Evolutionary conservation across 1,284 basidiomycete genomes (phyloP).

Genomic region (Trichosporon ovoides): DNA sequence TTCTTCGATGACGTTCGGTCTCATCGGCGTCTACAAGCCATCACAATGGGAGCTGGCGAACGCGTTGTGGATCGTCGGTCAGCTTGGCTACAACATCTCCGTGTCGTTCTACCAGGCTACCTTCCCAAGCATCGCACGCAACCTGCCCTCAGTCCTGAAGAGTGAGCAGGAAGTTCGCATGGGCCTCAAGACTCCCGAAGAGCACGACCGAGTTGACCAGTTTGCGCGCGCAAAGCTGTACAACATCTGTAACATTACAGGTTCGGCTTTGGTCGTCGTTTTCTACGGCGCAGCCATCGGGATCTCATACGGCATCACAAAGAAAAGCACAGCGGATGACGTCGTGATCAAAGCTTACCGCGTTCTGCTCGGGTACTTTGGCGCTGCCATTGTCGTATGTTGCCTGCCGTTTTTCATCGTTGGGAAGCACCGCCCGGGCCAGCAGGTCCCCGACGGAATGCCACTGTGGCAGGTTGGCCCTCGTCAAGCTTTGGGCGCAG

Average conservation of each 20-base stretch:
- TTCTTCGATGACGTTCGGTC: conserved; percentile 7
- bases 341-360: conserved; percentile 10
- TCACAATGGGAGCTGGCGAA: conserved; percentile 20
- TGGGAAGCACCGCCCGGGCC: conserved; percentile 19
- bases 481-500: conserved; percentile 11
- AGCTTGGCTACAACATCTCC: conserved; percentile 11
- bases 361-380: conserved; percentile 18
- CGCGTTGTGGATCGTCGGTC: conserved; percentile 16
- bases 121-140: conserved; percentile 17
- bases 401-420: conserved; percentile 18
- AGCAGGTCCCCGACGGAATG: conserved; percentile 17
- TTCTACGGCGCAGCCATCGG: conserved; percentile 12
- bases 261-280: conserved; percentile 14
- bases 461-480: conserved; percentile 15
- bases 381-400: conserved; percentile 10
- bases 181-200: conserved; percentile 17
- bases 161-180: conserved; percentile 16
- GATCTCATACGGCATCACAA: conserved; percentile 13
- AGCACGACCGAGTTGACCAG: conserved; percentile 16
- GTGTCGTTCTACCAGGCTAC: conserved; percentile 20
- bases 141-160: conserved; percentile 18
- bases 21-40: conserved; percentile 13
- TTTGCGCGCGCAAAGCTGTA: conserved; percentile 21
- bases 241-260: conserved; percentile 13
- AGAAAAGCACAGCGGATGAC: conserved; percentile 4